phyloP scores from a whole-genome alignment of 108 stramenopile genomes.

The Cyclotella kingstonii region DNA sequence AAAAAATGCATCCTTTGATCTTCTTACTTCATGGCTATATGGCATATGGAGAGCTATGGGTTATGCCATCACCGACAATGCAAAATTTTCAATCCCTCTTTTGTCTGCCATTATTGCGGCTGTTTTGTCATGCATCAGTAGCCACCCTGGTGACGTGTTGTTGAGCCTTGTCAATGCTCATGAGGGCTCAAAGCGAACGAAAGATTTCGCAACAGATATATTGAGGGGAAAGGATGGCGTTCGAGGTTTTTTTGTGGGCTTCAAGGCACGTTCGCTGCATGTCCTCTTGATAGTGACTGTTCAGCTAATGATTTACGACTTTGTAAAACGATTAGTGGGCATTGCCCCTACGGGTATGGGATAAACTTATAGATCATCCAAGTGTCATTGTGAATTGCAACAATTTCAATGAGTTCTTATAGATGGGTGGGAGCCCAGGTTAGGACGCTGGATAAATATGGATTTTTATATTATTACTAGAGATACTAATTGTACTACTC shows the following conservation, averaged over 20 bases:
- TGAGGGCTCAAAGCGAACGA: slow-evolving; percentile 45
- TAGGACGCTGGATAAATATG: no score
- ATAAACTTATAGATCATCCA: no score
- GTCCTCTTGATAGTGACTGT: slow-evolving; percentile 87
- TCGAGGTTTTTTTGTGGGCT: slow-evolving; percentile 68
- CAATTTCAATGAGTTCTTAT: no score
- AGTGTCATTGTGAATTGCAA: no score
- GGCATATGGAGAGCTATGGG: slow-evolving; percentile 23
- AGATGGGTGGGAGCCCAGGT: no score
- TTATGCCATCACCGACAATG: slow-evolving; percentile 27
- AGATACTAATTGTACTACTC: no score
- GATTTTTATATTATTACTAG: no score
- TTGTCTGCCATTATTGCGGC: slow-evolving; percentile 64
- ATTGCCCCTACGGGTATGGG: slow-evolving; percentile 68
- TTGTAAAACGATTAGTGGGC: slow-evolving; percentile 73
- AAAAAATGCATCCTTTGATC: slow-evolving; percentile 56
- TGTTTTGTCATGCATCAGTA: slow-evolving; percentile 74
- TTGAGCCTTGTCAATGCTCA: slow-evolving; percentile 77
- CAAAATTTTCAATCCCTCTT: slow-evolving; percentile 63
- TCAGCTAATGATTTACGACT: slow-evolving; percentile 88
- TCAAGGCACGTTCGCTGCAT: slow-evolving; percentile 80
- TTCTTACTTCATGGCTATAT: slow-evolving; percentile 56
- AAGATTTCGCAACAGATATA: slow-evolving; percentile 55
- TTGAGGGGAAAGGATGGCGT: slow-evolving; percentile 47
- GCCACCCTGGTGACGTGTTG: slow-evolving; percentile 91